Evolutionary conservation across 257 asterid species (phyloP), one percentile per base, ranked within the genome.

Genomic region (Ilex asprella): DNA sequence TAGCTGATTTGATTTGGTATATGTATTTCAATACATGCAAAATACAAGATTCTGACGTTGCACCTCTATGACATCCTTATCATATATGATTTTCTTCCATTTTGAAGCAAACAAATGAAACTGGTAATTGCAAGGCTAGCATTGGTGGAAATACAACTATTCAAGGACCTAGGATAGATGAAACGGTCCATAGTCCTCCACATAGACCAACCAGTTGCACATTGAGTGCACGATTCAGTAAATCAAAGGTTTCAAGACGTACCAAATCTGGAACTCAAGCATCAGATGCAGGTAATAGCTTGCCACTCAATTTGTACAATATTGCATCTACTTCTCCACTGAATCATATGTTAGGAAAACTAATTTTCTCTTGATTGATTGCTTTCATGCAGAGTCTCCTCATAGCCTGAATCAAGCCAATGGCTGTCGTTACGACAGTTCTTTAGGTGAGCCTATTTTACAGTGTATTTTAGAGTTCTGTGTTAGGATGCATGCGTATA

Each of bases 391-490:
- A 90, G 95, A 78, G 67, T 65, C 65, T 44, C 76, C 55, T 61
- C 81, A 84, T 31, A 79, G 77, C 70, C 61, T 68, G 51, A 75
- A 55, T 61, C 65, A 67, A 61, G 72, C 64, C 54, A 64, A 68
- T 55, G 74, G 74, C 61, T 80, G 90, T 69, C 80, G 95, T 47
- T 85, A 78, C 70, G 95, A 87, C 76, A 90, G 86, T 74, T 90
- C 97, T 54, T 75, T 90, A 81, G 95, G 97, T 87, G 63, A 72
- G 90, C 50, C 67, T 52, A 62, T 13, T 43, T 47, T 56, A 60
- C 64, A 16, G 60, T 29, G 31, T 27, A 31, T 50, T 58, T 58
- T 39, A 21, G 43, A 55, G 60, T 62, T 54, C 41, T 16, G 27
- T 10, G 57, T 10, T 5, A 13, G 55, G 52, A 31, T 53, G 29